A percentile compares a stretch with the other conserved stretches of the same genome.
Evolutionary conservation across 305 asterid genomes (phyloP).

Genomic region (Fraxinus ornus): DNA sequence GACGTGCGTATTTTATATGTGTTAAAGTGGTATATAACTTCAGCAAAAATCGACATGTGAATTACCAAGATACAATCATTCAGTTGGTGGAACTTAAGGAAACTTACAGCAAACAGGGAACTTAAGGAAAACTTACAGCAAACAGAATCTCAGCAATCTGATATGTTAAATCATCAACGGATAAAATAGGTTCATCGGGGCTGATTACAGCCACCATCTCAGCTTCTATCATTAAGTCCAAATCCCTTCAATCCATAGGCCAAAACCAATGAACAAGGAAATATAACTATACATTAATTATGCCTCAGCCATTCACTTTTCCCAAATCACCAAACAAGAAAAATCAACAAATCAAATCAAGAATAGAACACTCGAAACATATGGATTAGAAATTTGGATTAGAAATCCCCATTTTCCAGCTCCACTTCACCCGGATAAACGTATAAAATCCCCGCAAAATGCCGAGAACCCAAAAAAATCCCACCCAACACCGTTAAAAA

Average conservation of each 20-base stretch:
- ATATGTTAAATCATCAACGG: slow-evolving; percentile 75
- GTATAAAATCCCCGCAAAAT: background rate
- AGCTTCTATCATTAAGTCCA: slow-evolving; percentile 62
- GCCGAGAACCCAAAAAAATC: background rate
- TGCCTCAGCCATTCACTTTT: slow-evolving; percentile 5
- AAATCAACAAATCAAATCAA: background rate
- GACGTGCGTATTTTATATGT: slow-evolving; percentile 69
- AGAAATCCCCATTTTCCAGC: background rate
- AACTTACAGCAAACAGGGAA: slow-evolving; percentile 85
- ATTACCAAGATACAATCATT: slow-evolving; percentile 7
- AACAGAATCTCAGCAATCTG: slow-evolving; percentile 68
- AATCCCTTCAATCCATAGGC: slow-evolving; percentile 38
- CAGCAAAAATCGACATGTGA: slow-evolving; percentile 17
- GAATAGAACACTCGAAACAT: background rate
- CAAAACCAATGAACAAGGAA: slow-evolving; percentile 2
- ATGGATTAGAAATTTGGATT: background rate
- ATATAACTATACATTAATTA: background rate
- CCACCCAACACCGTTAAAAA: background rate
- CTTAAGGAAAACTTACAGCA: no score
- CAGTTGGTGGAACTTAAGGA: background rate
- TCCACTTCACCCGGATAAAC: background rate
- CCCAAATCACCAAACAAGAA: slow-evolving; percentile 11
- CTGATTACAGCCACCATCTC: slow-evolving; percentile 36
- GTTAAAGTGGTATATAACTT: slow-evolving; percentile 18
- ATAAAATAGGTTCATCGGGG: slow-evolving; percentile 56